Evolutionary conservation across 2,329 filamentous ascomycete genomes (phyloP), one percentile per base, ranked within the genome.

Genomic region (Colletotrichum higginsianum): DNA sequence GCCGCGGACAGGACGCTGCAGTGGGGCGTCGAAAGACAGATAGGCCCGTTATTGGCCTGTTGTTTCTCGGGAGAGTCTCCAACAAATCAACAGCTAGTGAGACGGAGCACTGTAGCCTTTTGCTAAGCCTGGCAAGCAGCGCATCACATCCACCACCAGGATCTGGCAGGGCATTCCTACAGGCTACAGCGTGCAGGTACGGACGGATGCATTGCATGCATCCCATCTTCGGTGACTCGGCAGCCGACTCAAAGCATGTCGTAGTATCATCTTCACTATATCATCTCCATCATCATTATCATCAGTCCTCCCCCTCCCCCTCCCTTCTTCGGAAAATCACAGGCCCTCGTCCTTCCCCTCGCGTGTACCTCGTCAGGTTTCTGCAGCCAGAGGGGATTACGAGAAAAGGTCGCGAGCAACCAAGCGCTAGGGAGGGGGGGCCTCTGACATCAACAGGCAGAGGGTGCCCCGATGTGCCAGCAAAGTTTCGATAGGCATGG

Each of bases 401-500:
- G 23, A 67, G 50, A 13, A 38, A 58, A 26, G 44, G 64, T 63
- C 26, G 50, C 50, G 53, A 62, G 58, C 65, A 13, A 53, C 68
- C 58, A 63, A 68, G 60, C 58, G 64, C n/a, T 8, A 8, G 30
- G 30, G 30, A 35, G 30, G 21, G 38, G 7, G 13, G 7, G 13
- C 11, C 26, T n/a, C 64, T 71, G 64, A 68, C 68, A 68, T 23
- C 46, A 71, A 68, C 68, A 57, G 64, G 60, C 64, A 26, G 56
- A 57, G 47, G 49, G 61, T 38, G 38, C 38, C 46, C 68, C 68
- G 65, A 71, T 71, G 68, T 46, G 46, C 65, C 52, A 57, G 68
- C 57, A 68, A 71, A 68, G 64, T 68, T 40, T 71, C 64, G 64
- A 71, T 67, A 67, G 52, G 63, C 46, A 55, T 46, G 7, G 58